Conservation (phyloP, 1,284 basidiomycete genomes). For the Microbotryum silenes-acaulis region DNA sequence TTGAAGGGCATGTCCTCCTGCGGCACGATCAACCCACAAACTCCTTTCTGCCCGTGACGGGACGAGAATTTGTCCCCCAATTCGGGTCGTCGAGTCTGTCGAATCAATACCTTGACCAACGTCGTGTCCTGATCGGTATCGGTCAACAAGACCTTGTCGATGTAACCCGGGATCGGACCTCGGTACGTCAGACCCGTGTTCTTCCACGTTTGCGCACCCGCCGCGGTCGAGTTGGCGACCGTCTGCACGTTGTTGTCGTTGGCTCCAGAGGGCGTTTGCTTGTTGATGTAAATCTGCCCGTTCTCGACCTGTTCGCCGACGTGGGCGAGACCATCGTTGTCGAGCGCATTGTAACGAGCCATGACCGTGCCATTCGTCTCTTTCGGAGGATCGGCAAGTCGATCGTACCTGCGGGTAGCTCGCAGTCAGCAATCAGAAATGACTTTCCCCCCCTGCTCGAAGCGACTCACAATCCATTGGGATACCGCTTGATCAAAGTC, state of each 20-base stretch:
- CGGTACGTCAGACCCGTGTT: conserved; percentile 87
- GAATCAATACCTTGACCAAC: conserved; percentile 96
- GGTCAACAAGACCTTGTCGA: conserved; percentile 97
- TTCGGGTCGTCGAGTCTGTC: conserved; percentile 93
- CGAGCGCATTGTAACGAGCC: conserved; percentile 80
- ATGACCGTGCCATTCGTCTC: conserved; percentile 65
- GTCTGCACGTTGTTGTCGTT: conserved; percentile 54
- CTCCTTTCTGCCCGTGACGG: conserved; percentile 97
- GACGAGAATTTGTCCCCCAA: conserved; percentile 98
- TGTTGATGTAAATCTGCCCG: conserved; percentile 92
- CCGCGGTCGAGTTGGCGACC: conserved; percentile 42
- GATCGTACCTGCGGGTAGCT: conserved; percentile 60
- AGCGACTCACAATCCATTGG: conserved; percentile 80
- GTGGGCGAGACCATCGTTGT: conserved; percentile 85
- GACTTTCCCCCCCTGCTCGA: background rate
- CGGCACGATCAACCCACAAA: conserved; percentile 95
- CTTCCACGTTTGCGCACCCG: conserved; percentile 66
- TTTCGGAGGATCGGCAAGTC: conserved; percentile 81
- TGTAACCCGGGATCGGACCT: conserved; percentile 80
- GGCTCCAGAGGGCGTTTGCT: conserved; percentile 87
- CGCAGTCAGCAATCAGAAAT: conserved; percentile 7
- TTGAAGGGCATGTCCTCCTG: conserved; percentile 99
- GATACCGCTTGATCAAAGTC: conserved; percentile 89
- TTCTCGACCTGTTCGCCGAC: conserved; percentile 91
- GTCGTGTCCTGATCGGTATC: conserved; percentile 90